Percentiles rank a stretch among this genome's conserved stretches.
phyloP scores from a whole-genome alignment of 2,329 filamentous ascomycete genomes.

The Aspergillus calidoustus region DNA sequence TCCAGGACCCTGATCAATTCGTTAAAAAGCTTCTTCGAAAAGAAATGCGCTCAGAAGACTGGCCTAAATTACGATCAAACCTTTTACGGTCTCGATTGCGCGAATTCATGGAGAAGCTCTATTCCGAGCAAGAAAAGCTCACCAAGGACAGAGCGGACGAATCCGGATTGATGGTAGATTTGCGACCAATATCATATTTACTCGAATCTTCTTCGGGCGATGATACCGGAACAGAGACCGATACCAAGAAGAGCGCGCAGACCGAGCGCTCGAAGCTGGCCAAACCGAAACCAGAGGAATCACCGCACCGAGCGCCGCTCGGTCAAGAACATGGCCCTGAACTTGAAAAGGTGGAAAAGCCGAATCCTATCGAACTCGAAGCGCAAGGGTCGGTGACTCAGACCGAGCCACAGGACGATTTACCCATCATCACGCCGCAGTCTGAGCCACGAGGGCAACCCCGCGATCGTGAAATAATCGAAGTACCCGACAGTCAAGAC shows the following conservation, averaged over 20 bases:
- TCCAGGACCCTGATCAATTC: conserved; percentile 74
- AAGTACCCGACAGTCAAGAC: conserved; percentile 40
- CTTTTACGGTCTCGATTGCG: conserved; percentile 69
- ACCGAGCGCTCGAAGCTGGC: neutral
- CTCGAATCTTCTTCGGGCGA: conserved; percentile 26
- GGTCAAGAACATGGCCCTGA: neutral
- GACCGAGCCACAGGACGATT: neutral
- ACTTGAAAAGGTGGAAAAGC: neutral
- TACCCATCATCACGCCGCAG: neutral
- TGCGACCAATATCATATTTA: conserved; percentile 37
- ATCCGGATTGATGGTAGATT: conserved; percentile 34
- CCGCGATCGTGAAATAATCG: conserved; percentile 23
- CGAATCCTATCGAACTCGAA: neutral
- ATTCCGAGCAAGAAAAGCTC: conserved; percentile 59
- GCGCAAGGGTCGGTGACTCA: conserved; percentile 1
- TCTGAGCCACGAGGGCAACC: neutral
- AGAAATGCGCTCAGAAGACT: conserved; percentile 64
- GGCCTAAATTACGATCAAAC: conserved; percentile 59
- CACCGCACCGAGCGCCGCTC: neutral
- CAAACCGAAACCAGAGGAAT: neutral
- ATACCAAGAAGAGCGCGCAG: conserved; percentile 1
- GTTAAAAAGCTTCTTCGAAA: conserved; percentile 67
- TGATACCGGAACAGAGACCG: neutral
- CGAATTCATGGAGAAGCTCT: conserved; percentile 66
- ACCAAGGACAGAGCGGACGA: conserved; percentile 43